A percentile compares a stretch with the other conserved stretches of the same genome.
Conservation (phyloP, 352 stramenopile genomes). For the Phytophthora sojae region DNA sequence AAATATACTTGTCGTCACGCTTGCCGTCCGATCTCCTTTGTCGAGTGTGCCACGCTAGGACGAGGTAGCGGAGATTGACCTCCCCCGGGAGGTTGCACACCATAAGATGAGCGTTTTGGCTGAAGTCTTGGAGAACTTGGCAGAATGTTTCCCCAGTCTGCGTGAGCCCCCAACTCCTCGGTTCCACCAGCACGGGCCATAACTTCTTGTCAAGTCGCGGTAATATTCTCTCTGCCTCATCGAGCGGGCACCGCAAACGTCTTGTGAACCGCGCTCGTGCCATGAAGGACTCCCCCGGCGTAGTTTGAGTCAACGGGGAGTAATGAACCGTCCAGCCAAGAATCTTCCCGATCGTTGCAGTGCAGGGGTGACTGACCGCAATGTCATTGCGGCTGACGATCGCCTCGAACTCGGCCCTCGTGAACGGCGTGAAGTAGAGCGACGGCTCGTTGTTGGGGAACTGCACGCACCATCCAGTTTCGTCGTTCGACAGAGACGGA, state of each 20-base stretch:
- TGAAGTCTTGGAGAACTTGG: conserved; percentile 7
- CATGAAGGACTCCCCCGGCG: neutral
- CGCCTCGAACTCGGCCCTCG: conserved; percentile 11
- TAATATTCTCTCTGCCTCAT: neutral
- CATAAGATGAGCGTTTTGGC: neutral
- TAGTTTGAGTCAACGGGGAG: conserved; percentile 7
- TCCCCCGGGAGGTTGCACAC: neutral
- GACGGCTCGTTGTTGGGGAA: conserved; percentile 22
- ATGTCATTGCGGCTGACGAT: conserved; percentile 4
- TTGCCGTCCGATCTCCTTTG: neutral
- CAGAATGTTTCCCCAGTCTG: conserved; percentile 6
- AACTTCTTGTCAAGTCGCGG: neutral
- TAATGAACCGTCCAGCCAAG: conserved; percentile 3
- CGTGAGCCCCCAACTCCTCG: neutral
- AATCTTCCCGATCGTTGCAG: conserved; percentile 12
- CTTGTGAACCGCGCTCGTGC: neutral
- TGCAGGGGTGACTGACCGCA: conserved; percentile 1
- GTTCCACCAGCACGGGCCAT: neutral
- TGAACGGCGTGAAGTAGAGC: conserved; percentile 35
- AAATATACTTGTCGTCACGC: neutral
- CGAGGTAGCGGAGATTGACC: neutral
- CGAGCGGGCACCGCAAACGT: neutral
- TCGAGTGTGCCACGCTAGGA: neutral
- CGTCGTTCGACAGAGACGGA: neutral
- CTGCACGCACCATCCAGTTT: conserved; percentile 12